Evolutionary conservation across 345 rosid species (phyloP), one percentile per base, ranked within the genome.

Genomic region (Dimocarpus longan): DNA sequence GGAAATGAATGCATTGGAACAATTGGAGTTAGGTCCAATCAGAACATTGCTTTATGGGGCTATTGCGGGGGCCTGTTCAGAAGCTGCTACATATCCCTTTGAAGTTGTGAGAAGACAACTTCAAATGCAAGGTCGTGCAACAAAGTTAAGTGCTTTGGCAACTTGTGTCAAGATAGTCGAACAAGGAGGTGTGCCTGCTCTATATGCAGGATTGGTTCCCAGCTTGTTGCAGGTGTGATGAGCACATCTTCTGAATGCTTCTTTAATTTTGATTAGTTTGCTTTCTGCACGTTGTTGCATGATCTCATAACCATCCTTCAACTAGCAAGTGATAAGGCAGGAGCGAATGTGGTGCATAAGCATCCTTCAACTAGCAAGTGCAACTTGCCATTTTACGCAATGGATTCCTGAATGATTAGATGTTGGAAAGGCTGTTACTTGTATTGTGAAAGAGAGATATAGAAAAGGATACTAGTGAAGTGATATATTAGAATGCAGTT

Each of bases 91-190:
- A 2, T 95, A 95, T 84, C 99, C 98, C 10, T 93, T 93, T 71
- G 99, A 93, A 89, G 97, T 92, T 64, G 97, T 93, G 73, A 90
- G 98, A 84, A 88, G 99, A 76, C 95, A 90, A 56, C 97, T 95
- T 80, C 99, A 95, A 81, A 86, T 95, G 93, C 98, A 95, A 84
- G 86, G 73, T n/a, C 87, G 84, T 65, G 83, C 88, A 11, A 86
- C 89, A 26, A 89, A 88, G 85, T 86, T 93, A 78, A 78, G 84
- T 81, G 81, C 95, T 71, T 50, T 92, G 79, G 92, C 93, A 13
- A 93, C 93, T 74, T 92, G 91, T 10, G 66, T 86, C 40, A 93
- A 80, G 84, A 87, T 95, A 66, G 89, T 93, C 57, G 89, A 93
- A 70, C 91, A 87, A 73, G 99, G 98, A 82, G 98, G 99, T 0